Evolutionary conservation across 805 yeast genomes (phyloP), one percentile per base, ranked within the genome.

Genomic region (Blastobotrys mokoenaii): DNA sequence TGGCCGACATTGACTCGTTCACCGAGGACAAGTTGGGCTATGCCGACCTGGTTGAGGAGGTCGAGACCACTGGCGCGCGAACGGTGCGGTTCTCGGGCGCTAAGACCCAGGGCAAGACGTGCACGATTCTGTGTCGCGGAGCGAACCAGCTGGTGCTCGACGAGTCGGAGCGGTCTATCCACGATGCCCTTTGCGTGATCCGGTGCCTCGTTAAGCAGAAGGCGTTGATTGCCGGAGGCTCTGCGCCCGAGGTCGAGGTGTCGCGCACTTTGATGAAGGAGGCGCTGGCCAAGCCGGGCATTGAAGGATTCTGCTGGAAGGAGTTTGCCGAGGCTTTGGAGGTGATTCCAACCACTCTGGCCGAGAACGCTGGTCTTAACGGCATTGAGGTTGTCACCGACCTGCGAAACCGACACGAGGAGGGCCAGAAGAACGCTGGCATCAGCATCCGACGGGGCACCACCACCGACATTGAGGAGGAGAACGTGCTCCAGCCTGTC

Each of bases 161-260:
- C 66, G 99, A 93, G 70, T 80, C 97, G 33, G 99, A 93, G 64
- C 82, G 99, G 68, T 89, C 97, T 2, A 71, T 93, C 52, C 99
- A 93, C 60, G 99, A 93, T 66, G 97, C 98, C 0, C 74, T 93
- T 47, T 93, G 99, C 74, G 98, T 90, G 46, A 73, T 83, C 51
- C 70, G 95, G 63, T 84, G 96, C 67, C 71, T 87, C 46, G 95
- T 88, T 22, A 86, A 87, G 61, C 87, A 85, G 63, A 82, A 77
- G 60, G 95, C 89, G 1, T 70, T 84, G 61, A 88, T 93, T 68
- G 96, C 97, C 11, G 99, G 99, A 57, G 99, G 98, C 52, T 98
- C 97, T 58, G 97, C 98, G 4, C 95, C 97, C 39, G 97, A 88
- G 67, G 79, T 88, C 53, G 96, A 89, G 70, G 81, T 86, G 6